Evolutionary conservation across 2,329 filamentous ascomycete species (phyloP), one percentile per base, ranked within the genome.

Genomic region (Acrocalymma vagum): DNA sequence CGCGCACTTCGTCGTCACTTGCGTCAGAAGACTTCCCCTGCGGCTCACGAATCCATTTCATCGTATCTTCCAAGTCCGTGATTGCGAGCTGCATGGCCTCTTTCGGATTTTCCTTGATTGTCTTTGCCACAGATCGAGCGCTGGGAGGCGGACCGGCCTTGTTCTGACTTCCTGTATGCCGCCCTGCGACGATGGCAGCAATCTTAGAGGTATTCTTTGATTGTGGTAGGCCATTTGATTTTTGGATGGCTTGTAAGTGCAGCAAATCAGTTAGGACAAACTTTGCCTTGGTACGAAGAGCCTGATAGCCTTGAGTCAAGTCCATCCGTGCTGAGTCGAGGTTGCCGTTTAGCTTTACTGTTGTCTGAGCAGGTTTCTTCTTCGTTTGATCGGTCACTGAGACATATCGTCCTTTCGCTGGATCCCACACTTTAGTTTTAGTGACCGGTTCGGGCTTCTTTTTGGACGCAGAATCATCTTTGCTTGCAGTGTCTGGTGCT

Each of bases 231-330:
- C 44, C 51, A n/a, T 51, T 45, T n/a, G 60, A 61, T 28, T 55
- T 58, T 37, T 61, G 60, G 5, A 66, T 43, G 7, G 42, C 33
- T 23, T 62, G 56, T 7, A 64, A 28, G 37, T 60, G 56, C n/a
- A 62, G 29, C 4, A 69, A 25, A 42, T 64, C 55, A 1, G 34
- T 25, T 3, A 69, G 27, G 2, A 65, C 29, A 11, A 29, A 45
- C 20, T 45, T 53, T 7, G 62, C 60, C 31, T 51, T 60, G 10
- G 43, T 27, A 22, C 56, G 59, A 5, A 69, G 39, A n/a, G 47
- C 29, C 18, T 43, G 44, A 24, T 65, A 65, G 7, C 60, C 58
- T 27, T 52, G 36, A 2, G 51, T 35, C 10, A 69, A 37, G 4
- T 67, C 58, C 23, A 60, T 45, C 18, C 46, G 48, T 9, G 57